phyloP scores from a whole-genome alignment of 208 protist genomes.

The Trypanosoma vivax region DNA sequence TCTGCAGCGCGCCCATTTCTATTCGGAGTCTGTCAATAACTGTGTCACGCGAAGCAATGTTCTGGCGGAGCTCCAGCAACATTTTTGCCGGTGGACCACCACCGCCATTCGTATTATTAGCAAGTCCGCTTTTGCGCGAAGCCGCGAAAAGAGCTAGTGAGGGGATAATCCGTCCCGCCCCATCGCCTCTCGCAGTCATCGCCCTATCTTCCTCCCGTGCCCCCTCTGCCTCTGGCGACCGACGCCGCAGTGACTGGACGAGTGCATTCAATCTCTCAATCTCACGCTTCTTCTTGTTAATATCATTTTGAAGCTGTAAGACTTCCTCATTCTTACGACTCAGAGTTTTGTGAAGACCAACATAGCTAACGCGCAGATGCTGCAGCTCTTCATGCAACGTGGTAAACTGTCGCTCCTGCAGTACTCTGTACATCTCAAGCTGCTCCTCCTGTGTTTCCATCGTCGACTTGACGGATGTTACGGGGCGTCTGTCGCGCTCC shows the following conservation, averaged over 20 bases:
- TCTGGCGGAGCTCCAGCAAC: constrained; percentile 51
- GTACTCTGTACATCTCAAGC: constrained; percentile 34
- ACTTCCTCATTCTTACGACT: constrained; percentile 46
- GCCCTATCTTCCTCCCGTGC: not conserved
- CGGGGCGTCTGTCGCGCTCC: not conserved
- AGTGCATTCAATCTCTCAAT: constrained; percentile 18
- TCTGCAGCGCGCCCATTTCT: constrained; percentile 26
- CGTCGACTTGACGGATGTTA: not conserved
- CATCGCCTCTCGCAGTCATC: not conserved
- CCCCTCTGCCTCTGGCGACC: not conserved
- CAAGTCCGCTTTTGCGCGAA: not conserved
- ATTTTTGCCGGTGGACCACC: constrained; percentile 3
- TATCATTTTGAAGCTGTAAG: constrained; percentile 29
- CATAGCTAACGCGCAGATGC: constrained; percentile 54
- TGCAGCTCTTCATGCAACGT: constrained; percentile 58
- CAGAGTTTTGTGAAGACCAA: constrained; percentile 45
- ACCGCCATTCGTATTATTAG: not conserved
- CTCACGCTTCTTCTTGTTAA: constrained; percentile 30
- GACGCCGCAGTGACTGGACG: not conserved
- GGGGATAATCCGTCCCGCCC: not conserved
- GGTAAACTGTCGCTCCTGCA: constrained; percentile 52
- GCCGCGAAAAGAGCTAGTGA: constrained; percentile 15
- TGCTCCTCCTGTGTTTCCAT: constrained; percentile 12
- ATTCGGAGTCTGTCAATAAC: constrained; percentile 42
- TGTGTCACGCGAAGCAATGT: constrained; percentile 68